phyloP scores from a whole-genome alignment of 257 asterid genomes.

The Apocynum venetum region DNA sequence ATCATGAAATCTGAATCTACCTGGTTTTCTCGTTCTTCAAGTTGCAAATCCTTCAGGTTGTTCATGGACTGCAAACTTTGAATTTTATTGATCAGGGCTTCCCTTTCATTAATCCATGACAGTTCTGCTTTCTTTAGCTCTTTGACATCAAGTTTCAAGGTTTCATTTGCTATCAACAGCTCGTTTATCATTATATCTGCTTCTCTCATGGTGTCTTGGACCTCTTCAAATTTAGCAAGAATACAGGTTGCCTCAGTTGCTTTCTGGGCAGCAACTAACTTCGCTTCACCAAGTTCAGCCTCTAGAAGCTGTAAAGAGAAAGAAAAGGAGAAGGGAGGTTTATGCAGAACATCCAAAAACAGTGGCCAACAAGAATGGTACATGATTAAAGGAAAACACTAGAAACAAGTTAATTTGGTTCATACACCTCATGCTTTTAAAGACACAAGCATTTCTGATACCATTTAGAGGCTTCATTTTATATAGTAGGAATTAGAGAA shows the following conservation, averaged over 20 bases:
- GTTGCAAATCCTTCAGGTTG: constrained; percentile 46
- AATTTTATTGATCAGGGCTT: constrained; percentile 42
- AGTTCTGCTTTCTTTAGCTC: constrained; percentile 52
- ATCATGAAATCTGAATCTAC: constrained; percentile 45
- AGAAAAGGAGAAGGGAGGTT: background rate
- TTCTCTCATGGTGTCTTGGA: constrained; percentile 80
- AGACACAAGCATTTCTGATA: background rate
- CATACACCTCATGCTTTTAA: background rate
- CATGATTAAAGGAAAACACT: background rate
- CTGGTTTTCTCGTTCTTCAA: constrained; percentile 42
- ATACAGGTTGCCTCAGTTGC: constrained; percentile 76
- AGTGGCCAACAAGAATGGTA: constrained; percentile 4
- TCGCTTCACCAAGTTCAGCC: constrained; percentile 76
- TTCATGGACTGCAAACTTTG: constrained; percentile 52
- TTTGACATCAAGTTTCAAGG: constrained; percentile 58
- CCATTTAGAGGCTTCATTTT: background rate
- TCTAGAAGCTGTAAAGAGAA: constrained; percentile 56
- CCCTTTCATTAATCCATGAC: constrained; percentile 36
- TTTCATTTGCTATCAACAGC: constrained; percentile 81
- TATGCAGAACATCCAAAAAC: background rate
- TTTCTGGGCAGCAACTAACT: constrained; percentile 69
- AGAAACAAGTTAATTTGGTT: background rate
- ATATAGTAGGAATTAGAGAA: background rate
- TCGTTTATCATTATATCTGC: constrained; percentile 90
- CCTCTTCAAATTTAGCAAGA: constrained; percentile 85